These are phyloP conservation scores for Eucommia ulmoides DNA, from an alignment of 257 asterid species.

Conservation along the genomic window DNA sequence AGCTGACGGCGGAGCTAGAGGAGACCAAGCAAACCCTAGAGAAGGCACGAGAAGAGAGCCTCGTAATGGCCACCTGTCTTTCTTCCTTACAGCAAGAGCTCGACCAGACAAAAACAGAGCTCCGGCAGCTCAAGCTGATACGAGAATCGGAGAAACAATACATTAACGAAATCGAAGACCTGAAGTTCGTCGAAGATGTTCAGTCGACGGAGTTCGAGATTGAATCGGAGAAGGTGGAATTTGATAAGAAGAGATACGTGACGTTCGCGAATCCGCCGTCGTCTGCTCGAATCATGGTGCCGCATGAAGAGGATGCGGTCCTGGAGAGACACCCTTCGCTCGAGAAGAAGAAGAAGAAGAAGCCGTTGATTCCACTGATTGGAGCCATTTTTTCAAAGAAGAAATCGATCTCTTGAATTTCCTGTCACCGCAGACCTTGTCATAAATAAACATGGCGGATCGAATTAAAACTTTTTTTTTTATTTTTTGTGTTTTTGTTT, in stretches of 20 bases:
- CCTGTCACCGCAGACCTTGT: background rate
- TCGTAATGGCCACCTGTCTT: constrained; percentile 44
- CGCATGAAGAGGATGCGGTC: constrained; percentile 18
- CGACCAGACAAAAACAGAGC: constrained; percentile 49
- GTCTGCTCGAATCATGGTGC: constrained; percentile 19
- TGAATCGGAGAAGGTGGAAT: constrained; percentile 12
- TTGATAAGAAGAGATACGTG: constrained; percentile 57
- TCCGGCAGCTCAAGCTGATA: constrained; percentile 26
- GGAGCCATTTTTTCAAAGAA: constrained; percentile 35
- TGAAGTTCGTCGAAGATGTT: constrained; percentile 32
- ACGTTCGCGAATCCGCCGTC: constrained; percentile 44
- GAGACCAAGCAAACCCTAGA: constrained; percentile 59
- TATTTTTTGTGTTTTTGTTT: no score
- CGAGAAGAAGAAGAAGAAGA: constrained; percentile 47
- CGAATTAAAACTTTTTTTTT: no score
- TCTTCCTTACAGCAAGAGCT: constrained; percentile 59
- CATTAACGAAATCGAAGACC: constrained; percentile 28
- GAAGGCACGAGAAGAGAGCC: constrained; percentile 50
- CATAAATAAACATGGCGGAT: no score
- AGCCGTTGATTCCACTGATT: constrained; percentile 33
- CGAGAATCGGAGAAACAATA: constrained; percentile 7
- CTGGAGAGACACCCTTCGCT: constrained; percentile 58
- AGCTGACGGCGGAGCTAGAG: constrained; percentile 31
- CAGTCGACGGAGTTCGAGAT: constrained; percentile 10
- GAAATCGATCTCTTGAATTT: constrained; percentile 2